Evolutionary conservation across 768 basidiomycete species (phyloP).

Genomic region (Serendipita indica): DNA sequence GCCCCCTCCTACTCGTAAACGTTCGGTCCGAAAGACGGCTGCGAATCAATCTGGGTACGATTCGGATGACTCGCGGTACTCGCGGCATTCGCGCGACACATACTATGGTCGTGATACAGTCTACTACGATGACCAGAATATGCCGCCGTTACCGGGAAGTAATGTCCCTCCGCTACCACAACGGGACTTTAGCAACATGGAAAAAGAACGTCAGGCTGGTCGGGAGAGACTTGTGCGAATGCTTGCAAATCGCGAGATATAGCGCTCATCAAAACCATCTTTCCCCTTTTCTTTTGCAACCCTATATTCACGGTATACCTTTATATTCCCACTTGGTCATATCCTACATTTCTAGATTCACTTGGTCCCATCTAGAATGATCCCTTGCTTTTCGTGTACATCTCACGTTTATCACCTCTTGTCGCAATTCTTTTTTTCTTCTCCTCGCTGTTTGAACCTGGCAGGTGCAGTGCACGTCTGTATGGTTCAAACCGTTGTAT

Average conservation of each 20-base stretch:
- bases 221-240: not conserved
- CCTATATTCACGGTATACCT: too few species aligned
- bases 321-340: too few species aligned
- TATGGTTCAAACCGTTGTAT: too few species aligned
- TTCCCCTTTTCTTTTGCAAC: not conserved
- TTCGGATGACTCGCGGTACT: conserved; percentile 5
- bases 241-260: conserved; percentile 6
- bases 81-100: conserved; percentile 2
- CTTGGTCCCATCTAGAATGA: too few species aligned
- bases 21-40: not conserved
- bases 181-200: not conserved
- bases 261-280: not conserved
- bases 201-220: not conserved
- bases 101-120: not conserved
- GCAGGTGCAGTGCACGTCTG: too few species aligned
- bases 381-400: too few species aligned
- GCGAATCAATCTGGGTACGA: conserved; percentile 3
- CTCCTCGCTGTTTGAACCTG: too few species aligned
- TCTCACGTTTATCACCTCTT: too few species aligned
- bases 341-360: too few species aligned
- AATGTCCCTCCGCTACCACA: not conserved
- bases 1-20: too few species aligned
- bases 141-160: conserved; percentile 1
- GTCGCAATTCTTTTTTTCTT: too few species aligned
- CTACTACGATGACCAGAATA: conserved; percentile 7